Evolutionary conservation across 2,329 filamentous ascomycete species (phyloP).

Genomic region (Sordariomycetes sp.): DNA sequence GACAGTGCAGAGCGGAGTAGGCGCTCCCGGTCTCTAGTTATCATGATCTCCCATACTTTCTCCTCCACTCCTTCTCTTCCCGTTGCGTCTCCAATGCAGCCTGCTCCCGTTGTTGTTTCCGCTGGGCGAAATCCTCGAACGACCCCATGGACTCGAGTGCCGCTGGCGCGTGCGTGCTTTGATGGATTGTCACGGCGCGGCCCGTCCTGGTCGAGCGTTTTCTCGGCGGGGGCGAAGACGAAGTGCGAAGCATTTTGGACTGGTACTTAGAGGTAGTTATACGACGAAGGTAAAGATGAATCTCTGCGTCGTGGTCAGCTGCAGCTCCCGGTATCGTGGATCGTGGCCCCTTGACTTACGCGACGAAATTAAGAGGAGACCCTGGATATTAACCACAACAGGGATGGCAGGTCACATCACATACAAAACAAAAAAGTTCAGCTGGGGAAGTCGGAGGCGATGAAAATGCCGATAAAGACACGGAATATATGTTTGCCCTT

Average conservation of each 20-base stretch:
- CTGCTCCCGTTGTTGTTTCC: neutral
- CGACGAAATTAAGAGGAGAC: no score
- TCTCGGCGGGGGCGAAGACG: neutral
- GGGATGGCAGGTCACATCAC: no score
- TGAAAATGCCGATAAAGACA: no score
- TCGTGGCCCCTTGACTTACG: no score
- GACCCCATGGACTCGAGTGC: neutral
- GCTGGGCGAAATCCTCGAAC: neutral
- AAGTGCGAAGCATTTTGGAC: neutral
- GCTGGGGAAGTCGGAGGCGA: no score
- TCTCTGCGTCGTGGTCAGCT: neutral
- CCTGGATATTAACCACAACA: no score
- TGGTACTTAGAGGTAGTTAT: neutral
- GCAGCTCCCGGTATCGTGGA: no score
- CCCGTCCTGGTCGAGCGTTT: neutral
- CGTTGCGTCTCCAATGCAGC: neutral
- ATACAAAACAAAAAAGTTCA: no score
- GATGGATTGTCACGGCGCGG: neutral
- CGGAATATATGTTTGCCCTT: no score
- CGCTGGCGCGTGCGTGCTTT: neutral
- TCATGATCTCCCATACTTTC: neutral
- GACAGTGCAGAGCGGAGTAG: no score
- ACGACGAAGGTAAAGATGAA: conserved; percentile 44
- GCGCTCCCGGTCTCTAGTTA: neutral
- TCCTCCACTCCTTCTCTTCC: conserved; percentile 1